phyloP scores from a whole-genome alignment of 108 stramenopile genomes.

The Parmales sp. region DNA sequence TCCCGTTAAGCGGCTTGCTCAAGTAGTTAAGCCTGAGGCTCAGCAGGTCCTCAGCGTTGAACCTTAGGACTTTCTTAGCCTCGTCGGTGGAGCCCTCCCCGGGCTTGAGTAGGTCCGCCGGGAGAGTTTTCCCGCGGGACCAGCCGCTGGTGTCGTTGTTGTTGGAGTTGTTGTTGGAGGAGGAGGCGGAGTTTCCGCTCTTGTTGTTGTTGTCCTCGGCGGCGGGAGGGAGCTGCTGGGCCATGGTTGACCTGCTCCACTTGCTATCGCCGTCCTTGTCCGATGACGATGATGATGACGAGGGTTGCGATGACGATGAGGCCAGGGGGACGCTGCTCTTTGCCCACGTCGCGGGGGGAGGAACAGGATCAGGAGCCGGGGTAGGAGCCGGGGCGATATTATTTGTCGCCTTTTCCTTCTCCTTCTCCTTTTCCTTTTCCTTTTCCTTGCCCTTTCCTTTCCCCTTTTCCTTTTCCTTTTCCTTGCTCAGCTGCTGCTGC shows the following conservation, averaged over 20 bases:
- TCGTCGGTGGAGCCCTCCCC: constrained; percentile 43
- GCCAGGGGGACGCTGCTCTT: neutral
- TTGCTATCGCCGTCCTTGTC: too few relatives aligned
- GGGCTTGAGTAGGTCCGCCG: constrained; percentile 30
- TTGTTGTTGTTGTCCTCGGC: neutral
- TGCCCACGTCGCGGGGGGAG: neutral
- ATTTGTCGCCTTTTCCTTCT: neutral
- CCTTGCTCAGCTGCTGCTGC: too few relatives aligned
- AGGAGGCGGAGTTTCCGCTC: neutral
- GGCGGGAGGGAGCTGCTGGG: too few relatives aligned
- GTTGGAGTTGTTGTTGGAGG: constrained; percentile 10
- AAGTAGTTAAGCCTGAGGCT: constrained; percentile 40
- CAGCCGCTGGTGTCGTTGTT: neutral
- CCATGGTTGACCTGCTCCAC: too few relatives aligned
- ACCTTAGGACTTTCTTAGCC: constrained; percentile 51
- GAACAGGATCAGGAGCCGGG: too few relatives aligned
- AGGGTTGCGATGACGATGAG: neutral
- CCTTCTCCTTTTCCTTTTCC: constrained; percentile 7
- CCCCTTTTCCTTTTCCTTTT: neutral
- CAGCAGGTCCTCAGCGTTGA: constrained; percentile 37
- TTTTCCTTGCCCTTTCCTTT: neutral
- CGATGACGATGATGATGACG: too few relatives aligned
- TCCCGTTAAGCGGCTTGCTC: constrained; percentile 27
- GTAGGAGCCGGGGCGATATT: too few relatives aligned
- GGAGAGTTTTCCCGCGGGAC: neutral